Evolutionary conservation across 2,329 filamentous ascomycete species (phyloP).

Genomic region (Neoscytalidium dimidiatum): DNA sequence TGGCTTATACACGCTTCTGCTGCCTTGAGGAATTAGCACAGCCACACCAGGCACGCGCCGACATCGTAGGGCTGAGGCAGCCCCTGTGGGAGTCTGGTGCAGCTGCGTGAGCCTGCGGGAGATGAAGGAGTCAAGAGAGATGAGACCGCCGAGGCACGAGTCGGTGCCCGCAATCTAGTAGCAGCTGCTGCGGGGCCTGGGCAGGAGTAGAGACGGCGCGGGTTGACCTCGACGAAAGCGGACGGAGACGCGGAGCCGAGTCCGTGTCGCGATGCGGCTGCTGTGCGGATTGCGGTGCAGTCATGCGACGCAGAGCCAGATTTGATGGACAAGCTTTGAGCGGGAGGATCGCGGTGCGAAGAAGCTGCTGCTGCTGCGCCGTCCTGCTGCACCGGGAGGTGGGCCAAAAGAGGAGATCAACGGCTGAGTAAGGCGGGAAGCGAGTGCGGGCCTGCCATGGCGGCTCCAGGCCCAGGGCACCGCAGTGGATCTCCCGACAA

Average conservation of each 20-base stretch:
- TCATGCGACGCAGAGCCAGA: neutral
- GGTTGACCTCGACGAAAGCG: neutral
- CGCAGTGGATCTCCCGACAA: slow-evolving; percentile 11
- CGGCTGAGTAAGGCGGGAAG: slow-evolving; percentile 9
- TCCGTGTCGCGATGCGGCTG: neutral
- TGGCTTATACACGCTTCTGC: slow-evolving; percentile 10
- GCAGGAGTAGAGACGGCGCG: neutral
- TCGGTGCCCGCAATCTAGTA: too few relatives aligned
- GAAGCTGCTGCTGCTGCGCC: neutral
- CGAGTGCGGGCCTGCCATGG: too few relatives aligned
- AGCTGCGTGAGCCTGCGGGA: neutral
- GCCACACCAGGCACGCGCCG: slow-evolving; percentile 14
- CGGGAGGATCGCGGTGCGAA: neutral
- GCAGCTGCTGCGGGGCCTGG: neutral
- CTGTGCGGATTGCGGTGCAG: neutral
- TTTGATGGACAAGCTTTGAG: slow-evolving; percentile 1
- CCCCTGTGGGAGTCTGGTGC: neutral
- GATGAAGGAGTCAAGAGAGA: neutral
- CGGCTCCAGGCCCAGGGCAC: slow-evolving; percentile 6
- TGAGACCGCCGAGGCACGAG: too few relatives aligned
- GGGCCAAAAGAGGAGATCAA: slow-evolving; percentile 4
- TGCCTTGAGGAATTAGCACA: slow-evolving; percentile 15
- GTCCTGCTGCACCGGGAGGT: neutral
- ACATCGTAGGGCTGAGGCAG: slow-evolving; percentile 9
- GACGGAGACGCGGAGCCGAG: neutral